Conservation (phyloP, 2,329 filamentous ascomycete species). For the Aureobasidium sp. region DNA sequence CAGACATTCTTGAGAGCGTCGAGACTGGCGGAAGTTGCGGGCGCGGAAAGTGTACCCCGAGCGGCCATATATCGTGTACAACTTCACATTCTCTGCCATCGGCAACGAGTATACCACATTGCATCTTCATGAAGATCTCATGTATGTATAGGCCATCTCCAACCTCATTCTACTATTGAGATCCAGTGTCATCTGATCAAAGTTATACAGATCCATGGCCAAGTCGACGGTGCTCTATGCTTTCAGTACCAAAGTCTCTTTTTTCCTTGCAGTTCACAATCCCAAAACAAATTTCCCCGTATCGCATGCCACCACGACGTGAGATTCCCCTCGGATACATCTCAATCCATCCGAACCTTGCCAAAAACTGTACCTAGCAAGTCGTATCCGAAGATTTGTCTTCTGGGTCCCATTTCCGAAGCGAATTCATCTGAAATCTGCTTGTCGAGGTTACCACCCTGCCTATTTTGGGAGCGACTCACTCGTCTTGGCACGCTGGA, state of each 20-base stretch:
- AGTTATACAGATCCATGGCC: too few species aligned
- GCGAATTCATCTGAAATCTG: background rate
- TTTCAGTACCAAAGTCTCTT: background rate
- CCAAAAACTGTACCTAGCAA: background rate
- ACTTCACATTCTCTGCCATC: too few species aligned
- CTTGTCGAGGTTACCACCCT: too few species aligned
- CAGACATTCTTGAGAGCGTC: background rate
- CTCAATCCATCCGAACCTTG: accelerated
- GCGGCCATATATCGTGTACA: background rate
- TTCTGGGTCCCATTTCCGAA: background rate
- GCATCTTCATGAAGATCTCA: background rate
- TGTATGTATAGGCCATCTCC: background rate
- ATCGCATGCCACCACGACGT: background rate
- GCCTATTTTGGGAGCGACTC: too few species aligned
- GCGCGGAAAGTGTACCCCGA: background rate
- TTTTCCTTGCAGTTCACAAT: background rate
- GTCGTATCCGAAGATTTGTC: background rate
- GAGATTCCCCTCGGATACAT: background rate
- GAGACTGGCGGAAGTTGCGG: background rate
- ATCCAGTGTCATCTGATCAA: too few species aligned
- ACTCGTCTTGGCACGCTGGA: too few species aligned
- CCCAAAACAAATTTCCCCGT: background rate
- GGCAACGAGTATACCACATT: background rate
- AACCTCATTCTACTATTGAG: background rate
- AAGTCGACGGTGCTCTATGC: too few species aligned